Evolutionary conservation across 2,329 filamentous ascomycete species (phyloP).

Genomic region (Fusarium robinianum): DNA sequence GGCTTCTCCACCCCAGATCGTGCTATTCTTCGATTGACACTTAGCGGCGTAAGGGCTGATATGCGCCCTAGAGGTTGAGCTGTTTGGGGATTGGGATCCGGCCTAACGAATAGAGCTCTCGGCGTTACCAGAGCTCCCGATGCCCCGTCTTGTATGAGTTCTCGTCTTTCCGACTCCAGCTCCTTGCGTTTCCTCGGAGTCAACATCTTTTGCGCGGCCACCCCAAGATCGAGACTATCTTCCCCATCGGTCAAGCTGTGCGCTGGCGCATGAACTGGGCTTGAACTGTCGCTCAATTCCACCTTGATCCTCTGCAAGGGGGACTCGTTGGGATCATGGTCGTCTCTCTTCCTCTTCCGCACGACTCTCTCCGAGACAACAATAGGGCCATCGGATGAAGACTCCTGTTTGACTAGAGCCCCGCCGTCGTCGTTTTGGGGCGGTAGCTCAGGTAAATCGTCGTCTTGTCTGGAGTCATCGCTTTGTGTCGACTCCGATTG

Average conservation of each 20-base stretch:
- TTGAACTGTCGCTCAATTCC: constrained; percentile 42
- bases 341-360: constrained; percentile 51
- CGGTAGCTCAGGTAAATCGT: constrained; percentile 34
- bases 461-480: constrained; percentile 31
- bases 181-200: constrained; percentile 45
- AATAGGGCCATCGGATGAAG: constrained; percentile 57
- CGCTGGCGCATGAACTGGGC: constrained; percentile 34
- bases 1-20: constrained; percentile 32
- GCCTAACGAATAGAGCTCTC: constrained; percentile 27
- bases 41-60: constrained; percentile 45
- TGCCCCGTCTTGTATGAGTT: constrained; percentile 11
- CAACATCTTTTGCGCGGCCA: constrained; percentile 39
- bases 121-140: constrained; percentile 20
- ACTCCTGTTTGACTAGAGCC: constrained; percentile 53
- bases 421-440: constrained; percentile 5
- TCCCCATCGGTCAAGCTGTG: constrained; percentile 42
- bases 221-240: constrained; percentile 63
- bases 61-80: constrained; percentile 23
- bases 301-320: constrained; percentile 47
- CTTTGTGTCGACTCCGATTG: constrained; percentile 39
- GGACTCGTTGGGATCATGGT: constrained; percentile 27
- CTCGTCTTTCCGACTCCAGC: constrained; percentile 17
- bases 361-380: constrained; percentile 56
- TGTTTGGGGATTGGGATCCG: constrained; percentile 24
- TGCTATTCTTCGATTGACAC: constrained; percentile 39